phyloP scores from a whole-genome alignment of 345 rosid species.

The Linum usitatissimum region DNA sequence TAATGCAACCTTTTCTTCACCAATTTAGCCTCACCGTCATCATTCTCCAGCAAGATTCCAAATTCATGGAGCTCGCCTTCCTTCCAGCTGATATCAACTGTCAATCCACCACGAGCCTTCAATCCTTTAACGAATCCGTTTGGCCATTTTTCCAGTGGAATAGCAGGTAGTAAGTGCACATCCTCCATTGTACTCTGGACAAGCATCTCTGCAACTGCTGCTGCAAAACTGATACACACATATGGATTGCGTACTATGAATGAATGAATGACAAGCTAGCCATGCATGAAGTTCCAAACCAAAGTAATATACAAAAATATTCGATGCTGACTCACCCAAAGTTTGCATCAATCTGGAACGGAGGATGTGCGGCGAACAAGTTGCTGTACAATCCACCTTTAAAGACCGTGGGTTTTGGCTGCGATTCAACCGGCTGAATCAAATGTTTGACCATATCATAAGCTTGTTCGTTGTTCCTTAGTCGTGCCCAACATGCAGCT shows the following conservation, averaged over 20 bases:
- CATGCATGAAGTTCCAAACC: neutral
- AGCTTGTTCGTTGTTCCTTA: slow-evolving; percentile 57
- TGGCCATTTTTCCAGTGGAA: slow-evolving; percentile 69
- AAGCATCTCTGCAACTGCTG: slow-evolving; percentile 75
- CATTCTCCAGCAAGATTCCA: slow-evolving; percentile 38
- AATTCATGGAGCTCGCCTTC: slow-evolving; percentile 66
- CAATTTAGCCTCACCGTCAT: slow-evolving; percentile 7
- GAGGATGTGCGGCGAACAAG: slow-evolving; percentile 91
- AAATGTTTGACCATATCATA: slow-evolving; percentile 65
- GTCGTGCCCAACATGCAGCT: slow-evolving; percentile 77
- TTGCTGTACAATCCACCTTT: slow-evolving; percentile 82
- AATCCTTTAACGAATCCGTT: slow-evolving; percentile 65
- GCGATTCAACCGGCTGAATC: slow-evolving; percentile 66
- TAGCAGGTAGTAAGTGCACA: slow-evolving; percentile 72
- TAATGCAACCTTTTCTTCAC: slow-evolving; percentile 35
- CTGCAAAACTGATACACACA: slow-evolving; percentile 37
- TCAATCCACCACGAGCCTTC: slow-evolving; percentile 66
- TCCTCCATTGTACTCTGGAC: slow-evolving; percentile 70
- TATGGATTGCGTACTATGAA: too few species aligned
- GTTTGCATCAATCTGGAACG: slow-evolving; percentile 97
- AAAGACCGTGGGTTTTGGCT: slow-evolving; percentile 29
- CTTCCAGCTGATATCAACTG: slow-evolving; percentile 56
- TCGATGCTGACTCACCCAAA: slow-evolving; percentile 51
- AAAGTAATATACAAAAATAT: neutral
- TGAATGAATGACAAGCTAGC: neutral